Evolutionary conservation across 2,329 filamentous ascomycete genomes (phyloP).

Genomic region (Neoscytalidium dimidiatum): DNA sequence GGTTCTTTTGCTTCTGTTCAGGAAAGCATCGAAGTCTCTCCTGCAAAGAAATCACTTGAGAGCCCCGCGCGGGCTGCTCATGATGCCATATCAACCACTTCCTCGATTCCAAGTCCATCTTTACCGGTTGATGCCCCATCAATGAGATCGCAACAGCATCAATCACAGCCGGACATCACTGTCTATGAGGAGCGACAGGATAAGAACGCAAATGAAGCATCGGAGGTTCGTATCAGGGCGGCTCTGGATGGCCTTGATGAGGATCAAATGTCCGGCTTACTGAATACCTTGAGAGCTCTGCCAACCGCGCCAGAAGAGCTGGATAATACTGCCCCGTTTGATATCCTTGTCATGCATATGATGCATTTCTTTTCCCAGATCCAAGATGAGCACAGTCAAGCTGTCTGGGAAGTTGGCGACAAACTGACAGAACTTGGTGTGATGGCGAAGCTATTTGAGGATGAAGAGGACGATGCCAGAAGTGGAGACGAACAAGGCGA

Average conservation of each 20-base stretch:
- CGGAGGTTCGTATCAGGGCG: background rate
- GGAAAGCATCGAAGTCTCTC: conserved; percentile 10
- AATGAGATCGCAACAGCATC: background rate
- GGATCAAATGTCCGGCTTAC: background rate
- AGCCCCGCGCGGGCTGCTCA: background rate
- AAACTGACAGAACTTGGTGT: background rate
- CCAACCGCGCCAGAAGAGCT: background rate
- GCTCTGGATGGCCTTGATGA: background rate
- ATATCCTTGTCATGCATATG: conserved; percentile 3
- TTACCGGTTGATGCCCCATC: background rate
- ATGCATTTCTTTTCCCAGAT: background rate
- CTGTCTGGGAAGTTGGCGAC: background rate
- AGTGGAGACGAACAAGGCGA: background rate
- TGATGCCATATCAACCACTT: background rate
- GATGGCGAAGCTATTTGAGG: background rate
- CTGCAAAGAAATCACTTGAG: background rate
- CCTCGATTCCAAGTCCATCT: background rate
- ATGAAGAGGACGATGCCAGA: background rate
- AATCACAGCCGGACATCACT: background rate
- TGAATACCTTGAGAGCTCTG: background rate
- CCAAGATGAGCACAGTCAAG: background rate
- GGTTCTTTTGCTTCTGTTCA: background rate
- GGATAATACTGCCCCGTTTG: background rate
- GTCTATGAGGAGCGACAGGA: background rate
- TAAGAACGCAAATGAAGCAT: background rate